Evolutionary conservation across 331 rosid genomes (phyloP).

Genomic region (Arachis monticola): DNA sequence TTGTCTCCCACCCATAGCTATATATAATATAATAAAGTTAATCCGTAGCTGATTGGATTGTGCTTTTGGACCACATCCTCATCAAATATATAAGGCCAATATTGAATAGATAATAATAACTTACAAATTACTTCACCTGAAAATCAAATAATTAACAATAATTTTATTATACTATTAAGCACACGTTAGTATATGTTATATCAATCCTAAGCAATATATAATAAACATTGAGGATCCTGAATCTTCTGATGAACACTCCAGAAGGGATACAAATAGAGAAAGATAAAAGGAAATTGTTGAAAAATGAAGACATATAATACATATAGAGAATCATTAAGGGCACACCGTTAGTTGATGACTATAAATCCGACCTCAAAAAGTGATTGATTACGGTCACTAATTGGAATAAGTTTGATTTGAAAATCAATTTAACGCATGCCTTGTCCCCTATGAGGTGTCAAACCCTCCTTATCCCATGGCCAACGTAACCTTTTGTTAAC

Average conservation of each 20-base stretch:
- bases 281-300: not conserved
- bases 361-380: constrained; percentile 5
- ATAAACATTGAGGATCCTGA: constrained; percentile 3
- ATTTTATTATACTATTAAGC: not conserved
- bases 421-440: constrained; percentile 52
- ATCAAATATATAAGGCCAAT: not conserved
- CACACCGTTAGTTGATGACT: constrained; percentile 40
- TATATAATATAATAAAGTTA: not conserved
- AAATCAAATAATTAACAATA: not conserved
- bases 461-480: constrained; percentile 36
- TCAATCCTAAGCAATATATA: not conserved
- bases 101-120: too few relatives aligned
- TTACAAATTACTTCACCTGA: too few relatives aligned
- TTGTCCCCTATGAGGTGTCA: constrained; percentile 53
- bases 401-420: constrained; percentile 37
- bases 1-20: not conserved
- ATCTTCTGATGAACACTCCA: not conserved
- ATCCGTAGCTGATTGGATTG: not conserved
- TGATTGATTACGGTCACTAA: constrained; percentile 16
- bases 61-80: constrained; percentile 23
- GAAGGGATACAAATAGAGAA: not conserved
- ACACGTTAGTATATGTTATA: not conserved
- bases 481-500: constrained; percentile 34
- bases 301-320: not conserved
- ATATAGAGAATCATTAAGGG: constrained; percentile 21